Percentiles rank a stretch among this genome's conserved stretches.
Conservation (phyloP, 192 early-diverging fungal genomes). For the Radiomyces spectabilis region DNA sequence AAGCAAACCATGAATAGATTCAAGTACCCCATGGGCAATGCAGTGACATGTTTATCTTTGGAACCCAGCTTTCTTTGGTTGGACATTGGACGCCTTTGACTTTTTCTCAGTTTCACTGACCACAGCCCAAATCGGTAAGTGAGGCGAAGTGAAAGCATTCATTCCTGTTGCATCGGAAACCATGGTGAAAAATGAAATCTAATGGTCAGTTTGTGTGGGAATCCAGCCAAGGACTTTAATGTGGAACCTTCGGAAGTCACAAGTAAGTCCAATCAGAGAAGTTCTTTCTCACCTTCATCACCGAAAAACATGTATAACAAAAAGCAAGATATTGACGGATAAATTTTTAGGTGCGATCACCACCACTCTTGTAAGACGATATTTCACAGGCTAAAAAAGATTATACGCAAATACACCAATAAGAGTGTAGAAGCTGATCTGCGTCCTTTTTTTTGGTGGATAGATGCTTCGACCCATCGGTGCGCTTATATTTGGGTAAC, state of each 20-base stretch:
- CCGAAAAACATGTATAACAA: not conserved
- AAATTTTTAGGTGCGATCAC: constrained; percentile 47
- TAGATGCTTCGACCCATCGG: constrained; percentile 63
- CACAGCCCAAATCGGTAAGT: constrained; percentile 37
- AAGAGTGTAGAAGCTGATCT: not conserved
- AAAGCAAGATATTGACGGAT: not conserved
- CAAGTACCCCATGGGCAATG: not conserved
- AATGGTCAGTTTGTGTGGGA: not conserved
- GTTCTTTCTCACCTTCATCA: not conserved
- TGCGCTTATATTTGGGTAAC: constrained; percentile 55
- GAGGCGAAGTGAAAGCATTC: not conserved
- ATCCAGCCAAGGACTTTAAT: constrained; percentile 42
- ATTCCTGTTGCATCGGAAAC: not conserved
- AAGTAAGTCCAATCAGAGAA: constrained; percentile 11
- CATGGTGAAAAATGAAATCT: not conserved
- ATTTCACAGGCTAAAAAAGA: too few species aligned
- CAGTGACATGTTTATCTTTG: not conserved
- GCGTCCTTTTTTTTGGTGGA: not conserved
- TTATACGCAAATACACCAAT: not conserved
- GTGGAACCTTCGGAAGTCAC: constrained; percentile 49
- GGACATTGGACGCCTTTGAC: constrained; percentile 67
- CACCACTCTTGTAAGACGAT: constrained; percentile 36
- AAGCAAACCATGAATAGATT: not conserved
- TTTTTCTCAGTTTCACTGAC: constrained; percentile 58
- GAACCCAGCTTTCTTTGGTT: constrained; percentile 51